These are phyloP conservation scores for Fusarium continuum DNA, from an alignment of 2,329 filamentous ascomycete species.

Conservation along the genomic window DNA sequence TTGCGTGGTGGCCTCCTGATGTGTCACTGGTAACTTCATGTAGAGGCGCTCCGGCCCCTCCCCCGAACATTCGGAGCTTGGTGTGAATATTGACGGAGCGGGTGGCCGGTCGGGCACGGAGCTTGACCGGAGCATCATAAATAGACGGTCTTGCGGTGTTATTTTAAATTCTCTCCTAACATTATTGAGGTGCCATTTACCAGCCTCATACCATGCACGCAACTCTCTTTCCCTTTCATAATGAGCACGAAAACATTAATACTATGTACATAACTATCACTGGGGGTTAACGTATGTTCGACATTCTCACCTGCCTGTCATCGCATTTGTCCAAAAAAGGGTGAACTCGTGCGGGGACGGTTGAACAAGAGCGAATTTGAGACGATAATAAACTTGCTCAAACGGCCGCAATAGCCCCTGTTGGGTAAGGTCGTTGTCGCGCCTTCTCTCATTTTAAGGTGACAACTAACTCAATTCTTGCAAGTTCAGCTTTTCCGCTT, in stretches of 20 bases:
- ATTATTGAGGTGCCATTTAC: no score
- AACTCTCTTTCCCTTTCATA: background rate
- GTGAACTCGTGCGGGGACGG: constrained; percentile 20
- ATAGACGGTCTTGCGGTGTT: background rate
- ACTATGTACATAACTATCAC: background rate
- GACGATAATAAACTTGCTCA: constrained; percentile 53
- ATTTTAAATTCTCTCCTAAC: background rate
- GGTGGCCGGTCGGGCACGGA: constrained; percentile 20
- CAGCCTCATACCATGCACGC: background rate
- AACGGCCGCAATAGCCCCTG: constrained; percentile 48
- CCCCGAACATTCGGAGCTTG: constrained; percentile 26
- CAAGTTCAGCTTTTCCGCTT: background rate
- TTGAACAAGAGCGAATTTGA: constrained; percentile 23
- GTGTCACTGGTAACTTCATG: constrained; percentile 8
- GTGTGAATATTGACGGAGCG: constrained; percentile 23
- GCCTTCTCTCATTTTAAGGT: background rate
- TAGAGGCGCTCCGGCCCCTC: constrained; percentile 7
- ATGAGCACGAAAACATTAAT: background rate
- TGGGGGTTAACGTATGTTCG: background rate
- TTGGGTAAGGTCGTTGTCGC: background rate
- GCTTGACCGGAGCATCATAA: background rate
- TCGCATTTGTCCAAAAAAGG: background rate
- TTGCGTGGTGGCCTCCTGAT: background rate
- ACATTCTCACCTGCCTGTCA: constrained; percentile 1
- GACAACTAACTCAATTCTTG: background rate